Evolutionary conservation across 352 stramenopile species (phyloP), one percentile per base, ranked within the genome.

Genomic region (Thalassiosira ordinaria): DNA sequence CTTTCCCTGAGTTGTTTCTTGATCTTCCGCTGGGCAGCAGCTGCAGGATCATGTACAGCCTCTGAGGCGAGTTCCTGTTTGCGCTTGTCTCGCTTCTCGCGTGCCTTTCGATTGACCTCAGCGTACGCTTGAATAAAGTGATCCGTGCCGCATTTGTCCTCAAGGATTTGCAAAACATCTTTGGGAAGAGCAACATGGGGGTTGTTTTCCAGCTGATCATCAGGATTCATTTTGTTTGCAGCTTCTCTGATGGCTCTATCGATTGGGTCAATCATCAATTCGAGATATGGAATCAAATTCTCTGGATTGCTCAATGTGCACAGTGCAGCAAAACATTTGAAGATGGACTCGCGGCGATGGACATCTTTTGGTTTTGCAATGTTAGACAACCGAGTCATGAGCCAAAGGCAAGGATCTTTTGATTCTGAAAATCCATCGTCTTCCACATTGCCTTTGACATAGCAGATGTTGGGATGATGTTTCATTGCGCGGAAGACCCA

Each of bases 311-410:
- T 84, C 14, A 57, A 78, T 20, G 68, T 73, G 27, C 72, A 80
- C 57, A 95, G 86, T 3, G 89, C 87, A 57, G 87, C 90, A 85
- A 92, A 95, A 47, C 87, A 93, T 57, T 95, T 95, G 77, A 92
- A 95, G 2, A 95, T 66, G 6, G 83, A 80, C 62, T 92, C 82
- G n/a, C 91, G 73, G 4, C 89, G 82, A 41, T 81, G 78, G 20
- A 46, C 76, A 51, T 82, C 84, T 80, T 89, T 91, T 29, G 65
- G 76, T 74, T 92, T 95, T 47, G 89, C 89, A 57, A 93, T 94
- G 29, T 92, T 85, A 2, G 89, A 92, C 27, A 95, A 59, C 22
- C 91, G 74, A 18, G 77, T 86, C 66, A 95, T 81, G 0, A 94
- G 33, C 89, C 87, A 93, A 18, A 52, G 65, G 20, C 89, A 85